Base-by-base conservation (phyloP, 768 basidiomycete genomes). In the Lentinula sp. region DNA sequence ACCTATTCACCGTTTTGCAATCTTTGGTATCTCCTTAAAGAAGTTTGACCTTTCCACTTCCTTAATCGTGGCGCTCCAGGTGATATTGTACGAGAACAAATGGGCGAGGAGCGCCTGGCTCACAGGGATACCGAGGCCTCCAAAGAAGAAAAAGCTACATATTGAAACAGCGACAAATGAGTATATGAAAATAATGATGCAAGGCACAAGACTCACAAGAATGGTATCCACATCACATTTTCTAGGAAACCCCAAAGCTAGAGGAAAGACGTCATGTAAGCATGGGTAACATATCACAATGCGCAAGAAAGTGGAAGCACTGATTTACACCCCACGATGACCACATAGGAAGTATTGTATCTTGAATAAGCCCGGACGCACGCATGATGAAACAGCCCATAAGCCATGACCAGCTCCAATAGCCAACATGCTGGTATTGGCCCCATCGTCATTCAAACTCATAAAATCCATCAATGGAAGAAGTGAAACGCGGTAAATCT, bases 11-110 rank as follows among this genome's bases (percentile, higher is more conserved):
- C 91, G 80, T 67, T 82, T 85, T 23, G 84, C 75, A 68, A 95
- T 93, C 66, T 87, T 86, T 0, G 93, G 93, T 32, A 95, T 86
- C 72, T 95, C 93, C 67, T 89, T 86, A 79, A 92, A 93, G 76
- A 95, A 94, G 71, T 94, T 94, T 2, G 88, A 90, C 35, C 85
- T 81, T 71, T 93, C 82, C 20, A 95, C 90, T 67, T 92, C 91
- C 74, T 95, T 95, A 73, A 81, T 74, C 32, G 81, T 84, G n/a
- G 81, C 81, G 4, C 79, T 78, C 82, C 81, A 84, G 35, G 78
- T 75, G 32, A 84, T 83, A 62, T 83, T 79, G 70, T 81, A 80
- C 49, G 81, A 82, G 66, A 82, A 81, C 61, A 83, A 72, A 62
- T 90, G 86, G 4, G 87, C 86, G 48, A 89, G 78, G 59, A 90